Base-by-base conservation (phyloP, 228 moss, liverwort and hornwort genomes). In the Sphagnum magellanicum region DNA sequence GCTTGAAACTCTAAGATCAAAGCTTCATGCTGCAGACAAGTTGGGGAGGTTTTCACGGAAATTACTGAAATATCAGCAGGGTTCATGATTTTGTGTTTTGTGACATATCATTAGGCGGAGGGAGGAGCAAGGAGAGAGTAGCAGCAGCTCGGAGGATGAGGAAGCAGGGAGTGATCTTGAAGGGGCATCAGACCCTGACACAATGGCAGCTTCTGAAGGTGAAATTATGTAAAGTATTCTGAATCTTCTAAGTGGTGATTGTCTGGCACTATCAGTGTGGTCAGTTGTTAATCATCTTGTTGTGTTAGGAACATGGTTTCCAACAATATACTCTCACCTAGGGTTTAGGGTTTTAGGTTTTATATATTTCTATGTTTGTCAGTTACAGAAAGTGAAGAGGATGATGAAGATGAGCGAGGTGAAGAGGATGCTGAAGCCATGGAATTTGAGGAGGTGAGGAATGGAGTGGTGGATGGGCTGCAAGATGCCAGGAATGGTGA, bases 81-180 rank as follows among this genome's bases (percentile, higher is more conserved):
- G 51, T 14, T 46, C 9, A 5, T 71, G 13, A 49, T 48, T 11
- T 55, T 55, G 55, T 55, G 10, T 12, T 6, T 52, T 11, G 5
- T 52, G 5, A 14, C 51, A 67, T 67, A 13, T 52, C 8, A 51
- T 10, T 64, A 72, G 79, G 68, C 79, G 55, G 50, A 70, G 70
- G 70, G 73, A 75, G 79, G 81, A 74, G 70, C 63, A 75, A 71
- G 74, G 74, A 63, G 74, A 50, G 16, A 69, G 72, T 70, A 70
- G 66, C 10, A 74, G 76, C 67, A 81, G 81, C 52, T 72, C 67
- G 46, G 75, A 72, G 13, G 74, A 78, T 67, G 76, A 83, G 10
- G 76, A 74, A 68, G 69, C 64, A 16, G 74, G 49, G 16, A 65
- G 64, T 51, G 63, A 76, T n/a, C 6, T 67, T 57, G 63, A 76